Evolutionary conservation across 305 asterid species (phyloP).

Genomic region (Fraxinus sp.): DNA sequence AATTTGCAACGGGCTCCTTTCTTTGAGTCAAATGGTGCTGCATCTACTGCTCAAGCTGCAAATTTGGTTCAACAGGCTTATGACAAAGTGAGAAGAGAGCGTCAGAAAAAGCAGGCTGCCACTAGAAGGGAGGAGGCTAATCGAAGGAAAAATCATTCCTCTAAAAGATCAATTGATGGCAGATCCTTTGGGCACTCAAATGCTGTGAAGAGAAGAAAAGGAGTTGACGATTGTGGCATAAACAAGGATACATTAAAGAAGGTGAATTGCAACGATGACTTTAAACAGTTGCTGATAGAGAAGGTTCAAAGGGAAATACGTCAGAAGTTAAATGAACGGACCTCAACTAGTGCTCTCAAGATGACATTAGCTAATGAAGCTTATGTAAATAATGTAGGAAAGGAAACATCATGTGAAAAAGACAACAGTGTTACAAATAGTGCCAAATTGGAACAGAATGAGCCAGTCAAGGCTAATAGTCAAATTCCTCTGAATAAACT

Average conservation of each 20-base stretch:
- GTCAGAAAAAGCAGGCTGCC: slow-evolving; percentile 73
- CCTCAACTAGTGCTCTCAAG: slow-evolving; percentile 29
- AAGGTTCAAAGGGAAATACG: slow-evolving; percentile 54
- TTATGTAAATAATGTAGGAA: slow-evolving; percentile 23
- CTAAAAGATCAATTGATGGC: slow-evolving; percentile 43
- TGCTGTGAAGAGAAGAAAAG: slow-evolving; percentile 58
- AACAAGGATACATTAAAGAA: slow-evolving; percentile 31
- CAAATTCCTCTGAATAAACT: slow-evolving; percentile 18
- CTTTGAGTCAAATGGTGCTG: slow-evolving; percentile 47
- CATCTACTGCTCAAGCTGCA: slow-evolving; percentile 67
- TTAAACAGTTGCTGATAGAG: slow-evolving; percentile 56
- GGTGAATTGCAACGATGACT: slow-evolving; percentile 32
- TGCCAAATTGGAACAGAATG: slow-evolving; percentile 22
- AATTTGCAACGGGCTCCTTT: slow-evolving; percentile 69
- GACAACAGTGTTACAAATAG: slow-evolving; percentile 14
- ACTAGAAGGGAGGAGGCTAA: slow-evolving; percentile 54
- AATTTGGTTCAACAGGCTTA: slow-evolving; percentile 72
- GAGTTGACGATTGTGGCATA: slow-evolving; percentile 37
- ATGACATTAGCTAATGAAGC: slow-evolving; percentile 25
- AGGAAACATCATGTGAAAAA: slow-evolving; percentile 19
- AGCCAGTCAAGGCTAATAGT: slow-evolving; percentile 22
- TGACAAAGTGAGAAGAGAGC: slow-evolving; percentile 70
- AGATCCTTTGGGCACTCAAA: slow-evolving; percentile 37
- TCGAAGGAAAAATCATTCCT: slow-evolving; percentile 42
- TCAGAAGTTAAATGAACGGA: slow-evolving; percentile 36